Base-by-base conservation (phyloP, 495 filamentous ascomycete genomes). In the Penicillium chermesinum region DNA sequence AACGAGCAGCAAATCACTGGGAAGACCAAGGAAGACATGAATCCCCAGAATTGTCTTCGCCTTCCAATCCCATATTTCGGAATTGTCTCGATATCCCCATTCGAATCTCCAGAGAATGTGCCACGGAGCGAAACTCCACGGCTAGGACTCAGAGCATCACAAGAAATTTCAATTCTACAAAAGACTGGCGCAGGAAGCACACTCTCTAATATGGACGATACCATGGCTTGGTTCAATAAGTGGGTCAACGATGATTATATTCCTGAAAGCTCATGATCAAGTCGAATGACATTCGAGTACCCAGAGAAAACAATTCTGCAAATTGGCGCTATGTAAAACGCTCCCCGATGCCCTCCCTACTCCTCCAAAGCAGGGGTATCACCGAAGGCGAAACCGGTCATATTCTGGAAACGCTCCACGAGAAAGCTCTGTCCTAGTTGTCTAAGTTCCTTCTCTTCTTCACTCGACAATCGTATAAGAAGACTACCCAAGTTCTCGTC, bases 401-500 rank as follows among this genome's bases (percentile, higher is more conserved):
- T 45, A 6, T 43, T 46, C 45, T 64, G 58, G 40, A 64, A 59
- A 2, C 55, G 48, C 2, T 37, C 55, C 13, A 48, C 55, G 7
- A 49, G 41, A 50, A 56, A 20, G 1, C 33, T 18, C n/a, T 45
- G 16, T 6, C 47, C 49, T 13, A 55, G 17, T 9, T 49, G 5
- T 13, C 58, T 49, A 18, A 64, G 8, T 1, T 14, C 1, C 7
- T 43, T 39, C 22, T 64, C 58, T 27, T 61, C 53, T 6, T 53
- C 50, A 2, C 22, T 21, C 10, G 53, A 54, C 30, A 62, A 14
- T 2, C 17, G 15, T 1, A 62, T 27, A 18, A 19, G 43, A 8
- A 50, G 27, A 37, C 53, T 57, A 1, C 44, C 49, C 50, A 72
- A 61, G 46, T 86, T 85, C 59, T 83, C 73, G 35, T 80, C 75